These are phyloP conservation scores for Amaranthus palmeri DNA, from an alignment of 148 eudicot species.

Conservation along the genomic window DNA sequence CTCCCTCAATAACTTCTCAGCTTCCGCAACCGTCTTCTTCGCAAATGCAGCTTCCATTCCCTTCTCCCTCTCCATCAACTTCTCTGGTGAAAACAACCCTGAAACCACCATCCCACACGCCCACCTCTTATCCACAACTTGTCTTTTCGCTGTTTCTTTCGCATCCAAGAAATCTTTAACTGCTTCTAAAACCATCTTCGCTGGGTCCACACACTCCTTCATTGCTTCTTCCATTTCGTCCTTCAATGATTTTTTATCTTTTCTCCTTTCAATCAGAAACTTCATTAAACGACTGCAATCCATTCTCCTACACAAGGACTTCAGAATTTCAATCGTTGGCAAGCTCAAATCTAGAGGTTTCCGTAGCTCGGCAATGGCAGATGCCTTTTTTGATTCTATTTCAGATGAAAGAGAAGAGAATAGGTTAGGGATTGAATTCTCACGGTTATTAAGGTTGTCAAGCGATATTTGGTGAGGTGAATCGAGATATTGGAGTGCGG, in stretches of 20 bases:
- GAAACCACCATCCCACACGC: slow-evolving; percentile 34
- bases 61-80: slow-evolving; percentile 17
- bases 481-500: slow-evolving; percentile 35
- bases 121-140: slow-evolving; percentile 44
- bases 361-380: slow-evolving; percentile 33
- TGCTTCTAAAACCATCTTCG: slow-evolving; percentile 44
- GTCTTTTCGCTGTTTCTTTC: slow-evolving; percentile 23
- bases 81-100: slow-evolving; percentile 36
- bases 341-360: slow-evolving; percentile 4
- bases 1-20: slow-evolving; percentile 30
- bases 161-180: slow-evolving; percentile 39
- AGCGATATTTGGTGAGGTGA: slow-evolving; percentile 22
- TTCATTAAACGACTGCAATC: slow-evolving; percentile 30
- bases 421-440: slow-evolving; percentile 31
- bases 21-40: slow-evolving; percentile 33
- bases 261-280: slow-evolving; percentile 35
- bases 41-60: slow-evolving; percentile 19
- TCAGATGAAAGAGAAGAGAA: slow-evolving; percentile 21
- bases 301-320: slow-evolving; percentile 37
- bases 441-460: slow-evolving; percentile 31
- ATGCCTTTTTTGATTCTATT: slow-evolving; percentile 24
- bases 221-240: slow-evolving; percentile 26
- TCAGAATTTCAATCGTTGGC: slow-evolving; percentile 25
- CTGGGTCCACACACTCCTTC: slow-evolving; percentile 40
- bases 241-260: slow-evolving; percentile 32